Evolutionary conservation across 163 green algal genomes (phyloP).

Genomic region (Scenedesmus sp.): DNA sequence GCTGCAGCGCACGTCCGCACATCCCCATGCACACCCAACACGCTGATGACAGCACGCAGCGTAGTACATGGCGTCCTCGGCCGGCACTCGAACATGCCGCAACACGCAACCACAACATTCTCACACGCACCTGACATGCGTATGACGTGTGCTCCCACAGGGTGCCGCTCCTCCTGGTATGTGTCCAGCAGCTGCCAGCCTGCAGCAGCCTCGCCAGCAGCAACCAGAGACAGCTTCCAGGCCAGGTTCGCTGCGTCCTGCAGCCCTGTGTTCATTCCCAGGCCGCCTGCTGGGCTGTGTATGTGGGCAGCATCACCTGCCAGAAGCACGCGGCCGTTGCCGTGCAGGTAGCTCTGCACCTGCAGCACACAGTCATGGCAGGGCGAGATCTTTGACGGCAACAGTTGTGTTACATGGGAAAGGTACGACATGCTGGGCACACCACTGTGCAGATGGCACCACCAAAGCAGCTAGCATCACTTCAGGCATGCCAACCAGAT

Average conservation of each 20-base stretch:
- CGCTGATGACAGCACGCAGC: not conserved
- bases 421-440: too few species aligned
- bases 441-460: too few species aligned
- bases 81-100: not conserved
- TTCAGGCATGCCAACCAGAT: too few species aligned
- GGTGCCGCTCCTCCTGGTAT: slow-evolving; percentile 36
- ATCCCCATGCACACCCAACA: too few species aligned
- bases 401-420: not conserved
- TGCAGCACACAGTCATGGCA: not conserved
- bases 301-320: slow-evolving; percentile 93
- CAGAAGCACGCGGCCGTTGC: slow-evolving; percentile 74
- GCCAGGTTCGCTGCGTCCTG: slow-evolving; percentile 93
- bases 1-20: too few species aligned
- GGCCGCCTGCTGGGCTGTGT: slow-evolving; percentile 94
- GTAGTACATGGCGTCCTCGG: not conserved
- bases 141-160: slow-evolving; percentile 28
- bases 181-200: slow-evolving; percentile 18
- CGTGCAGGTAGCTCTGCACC: slow-evolving; percentile 31
- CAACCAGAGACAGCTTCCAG: slow-evolving; percentile 89
- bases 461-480: too few species aligned
- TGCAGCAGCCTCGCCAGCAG: slow-evolving; percentile 23
- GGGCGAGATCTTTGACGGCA: not conserved
- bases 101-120: not conserved
- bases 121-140: slow-evolving; percentile 24
- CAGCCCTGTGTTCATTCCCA: slow-evolving; percentile 94